phyloP scores from a whole-genome alignment of 176 grass and related monocot species.

The Panicum miliaceum region DNA sequence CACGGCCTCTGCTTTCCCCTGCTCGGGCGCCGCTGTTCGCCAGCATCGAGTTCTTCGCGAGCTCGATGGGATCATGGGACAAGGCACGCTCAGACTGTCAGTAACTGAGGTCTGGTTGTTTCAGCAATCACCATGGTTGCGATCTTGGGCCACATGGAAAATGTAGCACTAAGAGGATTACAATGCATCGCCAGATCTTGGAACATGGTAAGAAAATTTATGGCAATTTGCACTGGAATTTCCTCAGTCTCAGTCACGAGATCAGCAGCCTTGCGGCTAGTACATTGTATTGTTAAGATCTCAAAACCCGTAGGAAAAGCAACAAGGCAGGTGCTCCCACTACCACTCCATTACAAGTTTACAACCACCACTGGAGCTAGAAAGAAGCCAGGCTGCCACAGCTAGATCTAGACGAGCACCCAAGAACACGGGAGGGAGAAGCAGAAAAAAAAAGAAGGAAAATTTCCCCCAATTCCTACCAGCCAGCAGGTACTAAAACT shows the following conservation, averaged over 20 bases:
- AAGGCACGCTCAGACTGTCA: too few relatives aligned
- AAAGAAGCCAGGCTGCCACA: slow-evolving; percentile 22
- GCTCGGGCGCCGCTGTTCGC: background rate
- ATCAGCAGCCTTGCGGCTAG: slow-evolving; percentile 46
- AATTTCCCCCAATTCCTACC: slow-evolving; percentile 5
- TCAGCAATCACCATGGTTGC: background rate
- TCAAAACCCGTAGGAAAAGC: slow-evolving; percentile 35
- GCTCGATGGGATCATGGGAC: too few relatives aligned
- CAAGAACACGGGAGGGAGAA: background rate
- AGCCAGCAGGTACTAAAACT: slow-evolving; percentile 53
- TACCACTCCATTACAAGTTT: slow-evolving; percentile 21
- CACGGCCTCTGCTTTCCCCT: slow-evolving; percentile 11
- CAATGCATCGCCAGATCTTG: background rate
- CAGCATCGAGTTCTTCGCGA: background rate
- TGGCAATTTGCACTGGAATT: slow-evolving; percentile 12
- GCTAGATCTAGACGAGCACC: slow-evolving; percentile 43
- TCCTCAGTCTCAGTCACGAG: slow-evolving; percentile 19
- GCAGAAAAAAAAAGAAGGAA: too few relatives aligned
- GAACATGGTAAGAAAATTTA: background rate
- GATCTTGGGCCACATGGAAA: background rate
- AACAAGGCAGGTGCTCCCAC: background rate
- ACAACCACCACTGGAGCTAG: slow-evolving; percentile 24
- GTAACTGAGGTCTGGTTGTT: background rate
- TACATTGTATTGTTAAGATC: slow-evolving; percentile 43
- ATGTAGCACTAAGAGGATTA: background rate